Conservation (phyloP, 352 stramenopile genomes). For the Phytophthora boehmeriae region DNA sequence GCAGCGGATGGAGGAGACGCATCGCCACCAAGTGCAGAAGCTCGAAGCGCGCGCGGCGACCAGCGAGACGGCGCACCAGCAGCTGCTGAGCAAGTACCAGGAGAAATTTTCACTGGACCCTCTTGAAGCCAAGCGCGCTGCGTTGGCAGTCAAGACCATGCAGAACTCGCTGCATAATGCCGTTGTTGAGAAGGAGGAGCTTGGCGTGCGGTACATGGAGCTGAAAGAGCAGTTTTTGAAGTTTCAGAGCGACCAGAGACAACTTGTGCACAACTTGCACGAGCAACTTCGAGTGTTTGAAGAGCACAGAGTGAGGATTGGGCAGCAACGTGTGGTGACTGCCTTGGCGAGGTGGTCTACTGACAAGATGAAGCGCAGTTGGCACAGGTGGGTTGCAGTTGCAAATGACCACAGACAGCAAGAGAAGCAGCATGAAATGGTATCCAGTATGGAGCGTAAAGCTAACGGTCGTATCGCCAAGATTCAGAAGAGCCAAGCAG, state of each 20-base stretch:
- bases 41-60: constrained; percentile 32
- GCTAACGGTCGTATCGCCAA: constrained; percentile 13
- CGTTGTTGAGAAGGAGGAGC: constrained; percentile 71
- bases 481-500: constrained; percentile 22
- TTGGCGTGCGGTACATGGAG: constrained; percentile 44
- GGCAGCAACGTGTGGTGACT: constrained; percentile 31
- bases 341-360: constrained; percentile 39
- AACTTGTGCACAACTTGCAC: constrained; percentile 28
- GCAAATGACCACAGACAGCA: constrained; percentile 7
- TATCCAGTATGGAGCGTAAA: constrained; percentile 16
- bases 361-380: constrained; percentile 35
- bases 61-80: constrained; percentile 38
- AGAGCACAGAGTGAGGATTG: constrained; percentile 3
- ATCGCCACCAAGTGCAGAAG: constrained; percentile 42
- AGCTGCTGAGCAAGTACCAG: constrained; percentile 60
- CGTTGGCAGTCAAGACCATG: constrained; percentile 53
- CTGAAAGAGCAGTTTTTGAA: constrained; percentile 43
- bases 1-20: constrained; percentile 38
- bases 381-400: constrained; percentile 43
- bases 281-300: constrained; percentile 23
- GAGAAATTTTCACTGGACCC: constrained; percentile 60
- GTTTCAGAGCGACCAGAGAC: constrained; percentile 36
- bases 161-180: constrained; percentile 64
- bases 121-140: constrained; percentile 51
- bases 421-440: constrained; percentile 19